Base-by-base conservation (phyloP, 345 rosid genomes). In the Hibiscus syriacus region DNA sequence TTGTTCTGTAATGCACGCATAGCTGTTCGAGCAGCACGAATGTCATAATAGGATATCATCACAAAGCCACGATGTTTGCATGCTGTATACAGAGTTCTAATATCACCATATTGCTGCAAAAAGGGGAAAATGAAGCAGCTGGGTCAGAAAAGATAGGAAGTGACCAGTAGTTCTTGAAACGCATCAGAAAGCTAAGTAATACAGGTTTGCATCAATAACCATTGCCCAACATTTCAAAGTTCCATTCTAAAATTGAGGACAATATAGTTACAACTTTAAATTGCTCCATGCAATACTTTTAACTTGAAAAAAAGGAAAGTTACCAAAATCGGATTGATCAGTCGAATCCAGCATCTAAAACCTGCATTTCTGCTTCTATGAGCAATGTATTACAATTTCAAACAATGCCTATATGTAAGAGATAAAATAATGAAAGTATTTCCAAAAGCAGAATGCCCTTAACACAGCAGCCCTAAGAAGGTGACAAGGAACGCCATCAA, bases 51-150 rank as follows among this genome's bases (percentile, higher is more conserved):
- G n/a, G 92, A 89, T 57, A 89, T 83, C 92, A 89, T 89, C 73
- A 89, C 95, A 54, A 89, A 89, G n/a, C 92, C 92, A 68, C 90
- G 64, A 20, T 86, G 92, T 75, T 86, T 89, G 77, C 95, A 89
- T 14, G 92, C 87, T 29, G 92, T 89, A 78, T 89, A 86, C 20
- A 89, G 71, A 62, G 92, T 79, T 76, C 92, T 76, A 54, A 89
- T 89, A 64, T 89, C 85, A 22, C 95, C 92, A 74, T 70, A 85
- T 79, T 82, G 85, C 92, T 89, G 76, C 79, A 76, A 69, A 55
- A 53, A 54, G 3, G 70, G 7, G 57, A 22, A 13, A 66, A n/a
- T 6, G 56, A 25, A 2, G 69, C 38, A 72, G 19, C 67, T 55
- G 38, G 17, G 43, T 46, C 19, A n/a, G 16, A 30, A 64, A 39